Evolutionary conservation across 768 basidiomycete genomes (phyloP).

Genomic region (Cantharellus cinnabarinus): DNA sequence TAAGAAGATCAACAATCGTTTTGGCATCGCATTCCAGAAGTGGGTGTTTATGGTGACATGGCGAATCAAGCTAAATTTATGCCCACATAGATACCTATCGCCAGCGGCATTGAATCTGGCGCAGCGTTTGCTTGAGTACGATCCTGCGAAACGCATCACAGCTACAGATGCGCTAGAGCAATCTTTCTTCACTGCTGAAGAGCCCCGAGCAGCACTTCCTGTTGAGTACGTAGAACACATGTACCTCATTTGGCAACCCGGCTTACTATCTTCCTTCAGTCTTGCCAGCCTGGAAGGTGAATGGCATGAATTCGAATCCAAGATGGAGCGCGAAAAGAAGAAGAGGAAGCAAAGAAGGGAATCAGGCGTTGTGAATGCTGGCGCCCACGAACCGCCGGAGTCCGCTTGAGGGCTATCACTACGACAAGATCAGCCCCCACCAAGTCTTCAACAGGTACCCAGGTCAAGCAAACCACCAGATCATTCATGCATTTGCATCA

Average conservation of each 20-base stretch:
- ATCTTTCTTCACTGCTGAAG: conserved; percentile 69
- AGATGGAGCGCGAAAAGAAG: conserved; percentile 52
- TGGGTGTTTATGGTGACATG: conserved; percentile 19
- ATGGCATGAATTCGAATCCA: conserved; percentile 96
- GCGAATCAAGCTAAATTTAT: neutral
- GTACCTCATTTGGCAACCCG: neutral
- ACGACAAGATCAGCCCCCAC: too few relatives aligned
- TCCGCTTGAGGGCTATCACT: too few relatives aligned
- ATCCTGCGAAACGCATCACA: conserved; percentile 56
- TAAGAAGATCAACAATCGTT: conserved; percentile 48
- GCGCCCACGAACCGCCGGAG: too few relatives aligned
- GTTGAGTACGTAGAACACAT: conserved; percentile 36
- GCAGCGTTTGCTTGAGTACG: conserved; percentile 56
- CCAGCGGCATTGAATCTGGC: conserved; percentile 76
- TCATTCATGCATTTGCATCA: too few relatives aligned
- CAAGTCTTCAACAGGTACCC: too few relatives aligned
- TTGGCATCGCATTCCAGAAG: conserved; percentile 75
- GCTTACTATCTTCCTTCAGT: conserved; percentile 20
- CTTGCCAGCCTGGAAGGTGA: conserved; percentile 72
- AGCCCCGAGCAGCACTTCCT: conserved; percentile 53
- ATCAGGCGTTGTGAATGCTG: too few relatives aligned
- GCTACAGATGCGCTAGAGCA: conserved; percentile 64
- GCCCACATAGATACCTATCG: conserved; percentile 49
- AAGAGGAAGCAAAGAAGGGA: conserved; percentile 44
- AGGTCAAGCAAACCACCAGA: too few relatives aligned